Base-by-base conservation (phyloP, 176 grass and related monocot genomes). In the Cymbopogon citratus region DNA sequence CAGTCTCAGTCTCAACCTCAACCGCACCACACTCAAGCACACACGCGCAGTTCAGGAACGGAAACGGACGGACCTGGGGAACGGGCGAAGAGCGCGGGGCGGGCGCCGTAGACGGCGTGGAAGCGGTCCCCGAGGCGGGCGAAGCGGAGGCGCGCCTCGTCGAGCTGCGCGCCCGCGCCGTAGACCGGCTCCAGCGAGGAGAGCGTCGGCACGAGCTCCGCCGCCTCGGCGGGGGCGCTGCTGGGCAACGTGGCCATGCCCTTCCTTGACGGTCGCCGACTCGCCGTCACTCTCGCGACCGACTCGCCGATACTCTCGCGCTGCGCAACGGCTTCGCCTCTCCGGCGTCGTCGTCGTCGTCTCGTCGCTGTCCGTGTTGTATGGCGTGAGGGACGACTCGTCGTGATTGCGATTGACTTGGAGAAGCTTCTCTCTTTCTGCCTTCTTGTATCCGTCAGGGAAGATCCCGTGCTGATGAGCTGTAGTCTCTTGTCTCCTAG, bases 141-240 rank as follows among this genome's bases (percentile, higher is more conserved):
- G 73, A 97, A 94, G 71, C 94, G 94, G 80, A 90, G 89, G 67
- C 88, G 87, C 15, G 94, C 89, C 89, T 98, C 96, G 66, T 95
- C 92, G 40, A 95, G 82, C 77, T 66, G 82, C 36, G 92, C 76
- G 6, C 88, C 96, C 39, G 62, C 85, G 82, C 87, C 90, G 82
- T 95, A 98, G 48, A 95, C 89, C 29, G 87, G 90, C 25, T 88
- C 88, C 5, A 95, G 90, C 8, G 96, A 82, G 10, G 90, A 63
- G 85, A 91, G 91, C 73, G 69, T 80, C 40, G 96, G 92, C 21
- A 98, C 35, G 1, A 92, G 63, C 35, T 91, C 80, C 69, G 82
- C 88, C 74, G 83, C 91, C 59, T 63, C 76, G 3, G 21, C 35
- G 38, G 5, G 19, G 1, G 6, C 2, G 48, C 1, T 60, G 12